These are phyloP conservation scores for Fusarium sp. DNA, from an alignment of 2,329 filamentous ascomycete species.

Conservation along the genomic window DNA sequence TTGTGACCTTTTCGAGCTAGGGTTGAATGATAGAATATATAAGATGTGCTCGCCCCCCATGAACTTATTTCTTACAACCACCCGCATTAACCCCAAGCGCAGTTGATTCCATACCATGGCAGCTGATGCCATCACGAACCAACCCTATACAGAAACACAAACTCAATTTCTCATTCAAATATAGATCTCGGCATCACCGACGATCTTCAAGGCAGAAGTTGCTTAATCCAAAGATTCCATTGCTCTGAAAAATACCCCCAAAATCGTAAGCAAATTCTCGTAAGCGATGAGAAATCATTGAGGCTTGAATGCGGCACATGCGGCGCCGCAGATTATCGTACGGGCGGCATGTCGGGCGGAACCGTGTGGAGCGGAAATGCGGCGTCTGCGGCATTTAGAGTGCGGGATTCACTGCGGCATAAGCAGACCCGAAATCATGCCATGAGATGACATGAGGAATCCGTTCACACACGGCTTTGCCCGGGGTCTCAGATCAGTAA, in stretches of 20 bases:
- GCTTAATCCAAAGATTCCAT: neutral
- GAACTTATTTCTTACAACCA: neutral
- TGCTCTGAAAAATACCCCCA: neutral
- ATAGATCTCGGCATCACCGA: neutral
- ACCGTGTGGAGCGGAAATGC: neutral
- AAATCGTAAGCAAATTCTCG: neutral
- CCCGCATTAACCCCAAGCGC: no score
- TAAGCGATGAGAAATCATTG: neutral
- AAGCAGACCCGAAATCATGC: conserved; percentile 23
- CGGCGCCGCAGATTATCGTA: conserved; percentile 7
- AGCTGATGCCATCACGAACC: neutral
- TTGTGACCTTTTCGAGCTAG: neutral
- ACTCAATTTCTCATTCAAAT: neutral
- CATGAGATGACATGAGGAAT: conserved; percentile 27
- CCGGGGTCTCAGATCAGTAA: conserved; percentile 1
- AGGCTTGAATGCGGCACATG: neutral
- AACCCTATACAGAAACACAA: neutral
- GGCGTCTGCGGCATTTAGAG: conserved; percentile 4
- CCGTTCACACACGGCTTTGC: conserved; percentile 8
- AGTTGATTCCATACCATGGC: rapidly evolving
- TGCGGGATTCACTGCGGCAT: conserved; percentile 11
- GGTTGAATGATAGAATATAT: neutral
- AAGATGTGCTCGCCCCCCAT: neutral
- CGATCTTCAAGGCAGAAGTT: rapidly evolving
- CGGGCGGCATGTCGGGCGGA: conserved; percentile 18